These are phyloP conservation scores for Talaromyces sp. DNA, from an alignment of 2,329 filamentous ascomycete genomes.

Conservation along the genomic window DNA sequence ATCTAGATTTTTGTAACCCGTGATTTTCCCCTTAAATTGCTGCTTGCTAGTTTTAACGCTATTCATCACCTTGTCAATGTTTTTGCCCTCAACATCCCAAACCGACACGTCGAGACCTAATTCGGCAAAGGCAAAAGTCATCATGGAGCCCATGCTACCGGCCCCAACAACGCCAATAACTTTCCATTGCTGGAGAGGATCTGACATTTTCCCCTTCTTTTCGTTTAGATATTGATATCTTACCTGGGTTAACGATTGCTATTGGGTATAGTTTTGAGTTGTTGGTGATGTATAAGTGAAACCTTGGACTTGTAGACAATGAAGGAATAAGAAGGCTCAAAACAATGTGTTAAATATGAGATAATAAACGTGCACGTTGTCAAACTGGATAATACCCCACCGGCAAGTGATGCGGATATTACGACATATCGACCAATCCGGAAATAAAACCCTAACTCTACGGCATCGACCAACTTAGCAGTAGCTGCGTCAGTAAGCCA, in stretches of 20 bases:
- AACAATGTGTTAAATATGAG: not conserved
- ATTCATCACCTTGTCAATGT: constrained; percentile 27
- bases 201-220: constrained; percentile 7
- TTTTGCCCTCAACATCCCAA: constrained; percentile 30
- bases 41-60: constrained; percentile 15
- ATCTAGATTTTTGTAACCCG: constrained; percentile 29
- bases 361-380: not conserved
- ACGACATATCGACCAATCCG: not conserved
- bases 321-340: not conserved
- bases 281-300: not conserved
- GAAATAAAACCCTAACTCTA: not conserved
- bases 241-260: not conserved
- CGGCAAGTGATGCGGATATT: not conserved
- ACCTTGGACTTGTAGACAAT: not conserved
- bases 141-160: constrained; percentile 40
- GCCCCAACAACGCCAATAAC: constrained; percentile 35
- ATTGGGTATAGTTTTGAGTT: not conserved
- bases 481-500: not conserved
- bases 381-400: not conserved
- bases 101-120: constrained; percentile 34
- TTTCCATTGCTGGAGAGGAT: constrained; percentile 25
- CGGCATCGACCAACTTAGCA: too few relatives aligned
- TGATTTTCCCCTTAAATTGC: constrained; percentile 25
- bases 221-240: not conserved
- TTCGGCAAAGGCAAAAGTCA: constrained; percentile 37